Conservation (phyloP, 305 asterid species). For the Stenogyne calaminthoides region DNA sequence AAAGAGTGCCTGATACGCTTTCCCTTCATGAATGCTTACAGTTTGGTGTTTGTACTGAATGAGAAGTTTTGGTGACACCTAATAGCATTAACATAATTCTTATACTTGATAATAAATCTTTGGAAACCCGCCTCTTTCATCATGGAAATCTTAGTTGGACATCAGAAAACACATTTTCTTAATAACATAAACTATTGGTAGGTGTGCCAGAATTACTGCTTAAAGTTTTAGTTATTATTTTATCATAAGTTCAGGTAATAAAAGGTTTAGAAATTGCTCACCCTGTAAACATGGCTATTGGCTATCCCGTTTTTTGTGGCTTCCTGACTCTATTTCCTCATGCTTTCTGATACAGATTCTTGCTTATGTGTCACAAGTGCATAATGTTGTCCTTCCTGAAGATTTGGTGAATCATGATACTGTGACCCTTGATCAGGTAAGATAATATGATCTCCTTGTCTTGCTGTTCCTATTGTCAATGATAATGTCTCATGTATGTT, state of each 20-base stretch:
- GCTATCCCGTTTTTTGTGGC: slow-evolving; percentile 15
- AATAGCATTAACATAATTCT: slow-evolving; percentile 10
- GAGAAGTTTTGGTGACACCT: slow-evolving; percentile 15
- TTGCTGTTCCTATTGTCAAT: slow-evolving; percentile 23
- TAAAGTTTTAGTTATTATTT: neutral
- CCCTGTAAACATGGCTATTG: slow-evolving; percentile 12
- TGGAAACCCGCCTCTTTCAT: neutral
- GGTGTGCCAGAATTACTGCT: slow-evolving; percentile 11
- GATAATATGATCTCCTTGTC: slow-evolving; percentile 2
- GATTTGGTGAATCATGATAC: slow-evolving; percentile 69
- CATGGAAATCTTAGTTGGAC: slow-evolving; percentile 14
- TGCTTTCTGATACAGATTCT: slow-evolving; percentile 64
- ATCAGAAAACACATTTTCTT: neutral
- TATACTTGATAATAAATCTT: neutral
- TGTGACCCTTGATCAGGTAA: slow-evolving; percentile 78
- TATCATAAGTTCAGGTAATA: neutral
- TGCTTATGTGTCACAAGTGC: slow-evolving; percentile 97
- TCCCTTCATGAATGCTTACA: neutral
- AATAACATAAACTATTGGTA: neutral
- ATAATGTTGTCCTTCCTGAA: slow-evolving; percentile 82
- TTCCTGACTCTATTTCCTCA: slow-evolving; percentile 25
- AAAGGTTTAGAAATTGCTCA: slow-evolving; percentile 13
- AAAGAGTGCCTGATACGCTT: slow-evolving; percentile 7
- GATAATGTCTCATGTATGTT: slow-evolving; percentile 1
- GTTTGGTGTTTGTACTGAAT: slow-evolving; percentile 11